Evolutionary conservation across 768 basidiomycete genomes (phyloP), one percentile per base, ranked within the genome.

Genomic region (Podaxis pistillaris): DNA sequence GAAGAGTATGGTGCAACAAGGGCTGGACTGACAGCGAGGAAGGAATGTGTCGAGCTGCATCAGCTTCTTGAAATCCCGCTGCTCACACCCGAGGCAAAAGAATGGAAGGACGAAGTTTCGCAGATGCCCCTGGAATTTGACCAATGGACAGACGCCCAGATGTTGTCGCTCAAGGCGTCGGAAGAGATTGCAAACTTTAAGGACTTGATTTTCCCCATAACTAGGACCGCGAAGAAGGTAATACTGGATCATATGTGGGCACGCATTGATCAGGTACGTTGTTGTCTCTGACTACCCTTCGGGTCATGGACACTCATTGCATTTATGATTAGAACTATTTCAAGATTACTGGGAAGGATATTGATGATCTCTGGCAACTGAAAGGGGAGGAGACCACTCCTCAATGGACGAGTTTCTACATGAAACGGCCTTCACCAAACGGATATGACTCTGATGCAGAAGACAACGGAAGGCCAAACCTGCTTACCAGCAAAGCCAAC

Each of bases 21-120:
- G 26, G 15, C 12, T 24, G 17, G 37, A 19, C 59, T 28, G 41
- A 62, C 58, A 40, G 49, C 56, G 12, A 57, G 38, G 6, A 64
- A 93, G 91, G 77, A 84, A 46, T 81, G 83, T 4, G 80, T 93
- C 26, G 81, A 90, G 69, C 71, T 93, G 6, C 85, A 86, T 68
- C 83, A 87, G 47, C 70, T 90, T 28, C 73, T 94, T 13, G 87
- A 89, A 58, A 75, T 76, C 15, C 84, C 88, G 1, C 73, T 94
- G 37, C 74, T 87, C 41, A 84, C 84, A 1, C 73, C 82, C 3
- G 81, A 86, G 13, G 84, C 82, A 41, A 76, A 83, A 49, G 69
- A 70, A 28, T 89, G 85, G 82, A 85, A 79, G 69, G 72, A 74
- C 6, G 73, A 77, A 40, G 71, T 78, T 15, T 83, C 81, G 40